Base-by-base conservation (phyloP, 2,329 filamentous ascomycete genomes). In the Calonectria henricotiae region DNA sequence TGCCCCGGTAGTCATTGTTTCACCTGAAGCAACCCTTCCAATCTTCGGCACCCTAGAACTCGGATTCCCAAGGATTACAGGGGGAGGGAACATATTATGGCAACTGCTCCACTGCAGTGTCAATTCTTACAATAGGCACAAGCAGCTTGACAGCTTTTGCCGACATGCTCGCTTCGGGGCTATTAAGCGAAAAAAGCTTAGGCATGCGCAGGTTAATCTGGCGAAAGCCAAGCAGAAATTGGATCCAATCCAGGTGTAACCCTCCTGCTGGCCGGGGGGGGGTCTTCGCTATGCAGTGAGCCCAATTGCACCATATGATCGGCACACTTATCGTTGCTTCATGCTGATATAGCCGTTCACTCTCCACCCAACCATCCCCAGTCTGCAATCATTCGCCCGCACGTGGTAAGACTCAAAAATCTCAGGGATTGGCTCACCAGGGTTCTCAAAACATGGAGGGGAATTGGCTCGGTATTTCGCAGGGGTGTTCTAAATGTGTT, bases 231-330 rank as follows among this genome's bases (percentile, higher is more conserved):
- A 25, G 46, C 30, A 37, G 51, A 55, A 55, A 55, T 55, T 20
- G 32, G 51, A 30, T 37, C 35, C 51, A 30, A 37, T 37, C 9
- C 32, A 55, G 51, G 37, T 55, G 51, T n/a, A 37, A 55, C 51
- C 30, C 51, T 37, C 37, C 51, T 25, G 20, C 13, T 55, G 1
- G n/a, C 37, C 30, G 51, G 51, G 7, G 27, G 4, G 27, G 7
- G 27, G 27, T 30, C 27, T 30, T n/a, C 13, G n/a, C 23, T 6
- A 9, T 55, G n/a, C 51, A 30, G 8, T 11, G 30, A 17, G 17
- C n/a, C 51, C 51, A 55, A 55, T 55, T n/a, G 51, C 51, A 55
- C 35, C 30, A 55, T 37, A 37, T 55, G 51, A 55, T 55, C 51
- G 51, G 51, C 51, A 55, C 37, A 55, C 32, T 55, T 55, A 55